Conservation (phyloP, 73 alveolate species). For the Paramecium tetraurelia region DNA sequence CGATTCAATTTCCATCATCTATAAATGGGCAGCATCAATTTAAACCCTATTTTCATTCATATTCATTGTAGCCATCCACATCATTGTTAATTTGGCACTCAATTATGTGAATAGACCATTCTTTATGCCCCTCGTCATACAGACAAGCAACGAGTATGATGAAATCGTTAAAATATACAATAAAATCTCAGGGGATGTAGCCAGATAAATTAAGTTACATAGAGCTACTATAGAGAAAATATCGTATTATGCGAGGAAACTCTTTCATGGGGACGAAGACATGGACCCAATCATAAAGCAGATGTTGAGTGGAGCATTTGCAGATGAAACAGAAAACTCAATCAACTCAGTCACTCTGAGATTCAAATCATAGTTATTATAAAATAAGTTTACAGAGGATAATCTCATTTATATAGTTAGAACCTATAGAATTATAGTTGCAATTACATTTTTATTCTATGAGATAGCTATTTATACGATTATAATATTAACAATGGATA, state of each 20-base stretch:
- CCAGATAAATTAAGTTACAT: not conserved
- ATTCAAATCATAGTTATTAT: not conserved
- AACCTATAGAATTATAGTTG: not conserved
- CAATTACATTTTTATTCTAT: not conserved
- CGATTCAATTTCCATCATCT: not conserved
- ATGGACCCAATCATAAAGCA: conserved; percentile 8
- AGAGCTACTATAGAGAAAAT: not conserved
- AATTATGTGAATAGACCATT: not conserved
- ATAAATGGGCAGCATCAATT: not conserved
- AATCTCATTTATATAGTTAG: not conserved
- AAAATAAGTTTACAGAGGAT: conserved; percentile 7
- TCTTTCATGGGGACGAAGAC: conserved; percentile 22
- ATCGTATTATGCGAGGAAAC: not conserved
- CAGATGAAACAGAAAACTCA: not conserved
- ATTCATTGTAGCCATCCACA: not conserved
- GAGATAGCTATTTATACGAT: not conserved
- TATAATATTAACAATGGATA: not conserved
- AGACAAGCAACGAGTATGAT: not conserved
- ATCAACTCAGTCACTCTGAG: not conserved
- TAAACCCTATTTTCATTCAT: not conserved
- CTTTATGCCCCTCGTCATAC: not conserved
- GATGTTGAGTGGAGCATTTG: conserved; percentile 25
- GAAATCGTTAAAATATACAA: not conserved
- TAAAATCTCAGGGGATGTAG: not conserved
- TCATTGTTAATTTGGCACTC: not conserved